Percentiles rank a stretch among this genome's conserved stretches.
phyloP scores from a whole-genome alignment of 805 yeast species.

The Torulaspora indica region DNA sequence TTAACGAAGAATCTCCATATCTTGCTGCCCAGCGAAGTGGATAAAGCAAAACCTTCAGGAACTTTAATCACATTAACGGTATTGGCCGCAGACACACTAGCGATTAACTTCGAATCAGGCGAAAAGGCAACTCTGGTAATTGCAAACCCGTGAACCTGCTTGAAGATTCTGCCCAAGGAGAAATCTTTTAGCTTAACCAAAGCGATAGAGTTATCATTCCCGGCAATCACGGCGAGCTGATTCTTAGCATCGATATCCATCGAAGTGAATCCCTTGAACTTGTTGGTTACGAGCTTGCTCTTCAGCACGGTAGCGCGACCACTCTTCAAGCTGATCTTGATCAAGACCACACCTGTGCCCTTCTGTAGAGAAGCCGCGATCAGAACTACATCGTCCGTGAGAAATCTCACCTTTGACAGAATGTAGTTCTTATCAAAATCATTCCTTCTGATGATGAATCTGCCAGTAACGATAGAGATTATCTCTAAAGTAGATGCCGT shows the following conservation, averaged over 20 bases:
- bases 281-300: constrained; percentile 26
- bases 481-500: constrained; percentile 50
- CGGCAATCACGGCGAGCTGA: constrained; percentile 41
- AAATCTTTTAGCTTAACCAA: constrained; percentile 52
- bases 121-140: constrained; percentile 70
- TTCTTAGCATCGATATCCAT: constrained; percentile 39
- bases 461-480: constrained; percentile 41
- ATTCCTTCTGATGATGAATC: constrained; percentile 35
- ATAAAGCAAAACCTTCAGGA: constrained; percentile 46
- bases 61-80: constrained; percentile 58
- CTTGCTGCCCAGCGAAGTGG: constrained; percentile 28
- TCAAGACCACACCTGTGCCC: constrained; percentile 40
- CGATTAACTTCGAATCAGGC: constrained; percentile 60
- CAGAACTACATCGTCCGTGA: constrained; percentile 35
- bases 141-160: constrained; percentile 70
- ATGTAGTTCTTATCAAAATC: constrained; percentile 35
- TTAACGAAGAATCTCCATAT: constrained; percentile 26
- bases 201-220: constrained; percentile 58
- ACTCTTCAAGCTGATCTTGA: constrained; percentile 27
- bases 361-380: constrained; percentile 43
- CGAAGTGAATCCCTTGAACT: constrained; percentile 53
- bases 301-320: constrained; percentile 22
- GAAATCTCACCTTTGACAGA: constrained; percentile 37
- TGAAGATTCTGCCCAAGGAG: constrained; percentile 45
- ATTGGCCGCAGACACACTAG: constrained; percentile 73